Evolutionary conservation across 2,329 filamentous ascomycete species (phyloP), one percentile per base, ranked within the genome.

Genomic region (Pleurostoma richardsiae): DNA sequence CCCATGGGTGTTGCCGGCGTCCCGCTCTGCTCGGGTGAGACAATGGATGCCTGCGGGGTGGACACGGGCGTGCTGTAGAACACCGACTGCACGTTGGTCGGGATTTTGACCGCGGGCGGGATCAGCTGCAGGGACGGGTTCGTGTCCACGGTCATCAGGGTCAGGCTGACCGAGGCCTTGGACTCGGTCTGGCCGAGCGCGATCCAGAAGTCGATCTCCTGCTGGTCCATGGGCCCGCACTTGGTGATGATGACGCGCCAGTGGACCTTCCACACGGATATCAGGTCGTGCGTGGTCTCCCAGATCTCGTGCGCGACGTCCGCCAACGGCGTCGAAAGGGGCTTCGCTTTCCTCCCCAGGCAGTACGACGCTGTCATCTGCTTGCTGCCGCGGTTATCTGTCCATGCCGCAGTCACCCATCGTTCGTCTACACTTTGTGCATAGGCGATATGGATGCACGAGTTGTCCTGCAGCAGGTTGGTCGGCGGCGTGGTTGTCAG

Each of bases 401-500:
- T 88, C 89, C 89, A 95, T 1, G 86, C 85, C 5, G 82, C 86
- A 10, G 84, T 85, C 36, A 94, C 69, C 90, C 90, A 95, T 6
- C 83, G 73, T 26, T 85, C 81, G 60, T 92, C 87, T 8, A 84
- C 72, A 57, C 87, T 91, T 46, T 83, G 77, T 2, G 86, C 80
- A 58, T 95, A 95, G 1, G 85, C 87, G 40, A 95, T 71, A 61
- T 95, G 89, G 30, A 95, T 80, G 57, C 86, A 86, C 1, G 83
- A 87, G 53, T 90, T 89, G 60, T 94, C 88, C 46, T 86, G 80
- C 45, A 94, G 71, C 5, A 92, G 69, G 19, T 89, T 87, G 19
- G 82, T 78, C 0, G 87, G 88, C 3, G 87, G 85, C 10, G 79
- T 81, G 1, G 79, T 66, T 2, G 73, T 76, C 3, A 91, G 67